Percentiles rank a stretch among this genome's conserved stretches.
phyloP scores from a whole-genome alignment of 768 basidiomycete species.

The Boletus rubroflammeus region DNA sequence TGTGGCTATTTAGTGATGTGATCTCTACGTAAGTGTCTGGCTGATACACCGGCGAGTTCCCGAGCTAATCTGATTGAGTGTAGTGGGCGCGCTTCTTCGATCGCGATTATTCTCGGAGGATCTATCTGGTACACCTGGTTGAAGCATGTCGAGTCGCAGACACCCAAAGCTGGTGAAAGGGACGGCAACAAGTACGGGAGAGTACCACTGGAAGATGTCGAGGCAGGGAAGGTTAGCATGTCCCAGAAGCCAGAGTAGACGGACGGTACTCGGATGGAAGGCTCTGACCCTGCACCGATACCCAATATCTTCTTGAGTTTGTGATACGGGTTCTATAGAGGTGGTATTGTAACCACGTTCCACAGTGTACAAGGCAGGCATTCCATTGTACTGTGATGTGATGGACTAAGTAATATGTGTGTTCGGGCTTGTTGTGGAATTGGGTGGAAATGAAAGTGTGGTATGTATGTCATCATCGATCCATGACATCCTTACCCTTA shows the following conservation, averaged over 20 bases:
- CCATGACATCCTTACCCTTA: conserved; percentile 12
- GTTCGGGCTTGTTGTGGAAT: background rate
- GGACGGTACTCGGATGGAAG: background rate
- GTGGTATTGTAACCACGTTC: background rate
- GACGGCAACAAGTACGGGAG: conserved; percentile 48
- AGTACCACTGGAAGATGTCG: conserved; percentile 61
- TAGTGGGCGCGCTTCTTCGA: conserved; percentile 80
- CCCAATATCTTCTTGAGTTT: conserved; percentile 7
- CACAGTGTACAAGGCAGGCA: conserved; percentile 3
- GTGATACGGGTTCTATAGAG: conserved; percentile 14
- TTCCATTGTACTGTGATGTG: conserved; percentile 2
- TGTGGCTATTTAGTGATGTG: conserved; percentile 77
- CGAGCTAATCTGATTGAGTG: conserved; percentile 1
- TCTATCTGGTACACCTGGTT: conserved; percentile 88
- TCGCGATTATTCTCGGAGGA: conserved; percentile 75
- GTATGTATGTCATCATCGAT: conserved; percentile 5
- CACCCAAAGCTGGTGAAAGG: conserved; percentile 30
- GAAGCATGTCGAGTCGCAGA: conserved; percentile 67
- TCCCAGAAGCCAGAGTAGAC: conserved; percentile 30
- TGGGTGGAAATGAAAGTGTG: background rate
- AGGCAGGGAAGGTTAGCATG: conserved; percentile 39
- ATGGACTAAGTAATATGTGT: too few species aligned
- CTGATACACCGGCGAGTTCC: background rate
- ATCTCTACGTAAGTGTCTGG: conserved; percentile 62
- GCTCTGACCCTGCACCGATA: conserved; percentile 12